Evolutionary conservation across 768 basidiomycete species (phyloP), one percentile per base, ranked within the genome.

Genomic region (Psilocybe sp.): DNA sequence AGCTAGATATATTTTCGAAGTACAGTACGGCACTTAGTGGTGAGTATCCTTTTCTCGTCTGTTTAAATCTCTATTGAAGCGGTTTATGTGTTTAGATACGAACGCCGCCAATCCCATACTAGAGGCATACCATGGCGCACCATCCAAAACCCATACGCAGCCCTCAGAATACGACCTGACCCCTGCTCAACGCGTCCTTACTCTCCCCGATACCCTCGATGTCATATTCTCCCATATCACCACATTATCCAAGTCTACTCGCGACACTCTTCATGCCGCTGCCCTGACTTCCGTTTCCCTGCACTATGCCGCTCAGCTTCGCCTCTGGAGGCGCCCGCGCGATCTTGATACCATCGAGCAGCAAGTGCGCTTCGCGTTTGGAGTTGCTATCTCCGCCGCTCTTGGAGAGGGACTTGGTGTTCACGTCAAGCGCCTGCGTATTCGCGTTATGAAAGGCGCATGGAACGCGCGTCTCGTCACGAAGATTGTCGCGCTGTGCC

Each of bases 311-410:
- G 14, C 40, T 2, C 46, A 47, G 19, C 45, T 36, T 35, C 15
- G 34, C 32, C 51, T 52, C 8, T 52, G 51, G 51, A 20, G 40
- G 18, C 32, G 45, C 32, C 46, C 46, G 3, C 38, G 51, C 19
- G 40, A 43, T 20, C 51, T 52, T 19, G 31, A 41, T 31, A 52
- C 51, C 12, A 39, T 52, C 3, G 40, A 42, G 33, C 46, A 47
- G 16, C 51, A 52, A 32, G 46, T 52, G 23, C 38, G 39, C 23
- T 47, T 52, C 19, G 51, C 51, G 11, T 52, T 52, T 19, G 51
- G 51, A 18, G 46, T 41, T 6, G 31, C 51, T 20, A 52, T 52
- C 23, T 52, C 51, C 15, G 39, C 33, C 31, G 43, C 50, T 13
- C 15, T 45, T n/a, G 32, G 44, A 18, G 46, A 47, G 33, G 37